phyloP scores from a whole-genome alignment of 495 filamentous ascomycete genomes.

The Neurospora sp. region DNA sequence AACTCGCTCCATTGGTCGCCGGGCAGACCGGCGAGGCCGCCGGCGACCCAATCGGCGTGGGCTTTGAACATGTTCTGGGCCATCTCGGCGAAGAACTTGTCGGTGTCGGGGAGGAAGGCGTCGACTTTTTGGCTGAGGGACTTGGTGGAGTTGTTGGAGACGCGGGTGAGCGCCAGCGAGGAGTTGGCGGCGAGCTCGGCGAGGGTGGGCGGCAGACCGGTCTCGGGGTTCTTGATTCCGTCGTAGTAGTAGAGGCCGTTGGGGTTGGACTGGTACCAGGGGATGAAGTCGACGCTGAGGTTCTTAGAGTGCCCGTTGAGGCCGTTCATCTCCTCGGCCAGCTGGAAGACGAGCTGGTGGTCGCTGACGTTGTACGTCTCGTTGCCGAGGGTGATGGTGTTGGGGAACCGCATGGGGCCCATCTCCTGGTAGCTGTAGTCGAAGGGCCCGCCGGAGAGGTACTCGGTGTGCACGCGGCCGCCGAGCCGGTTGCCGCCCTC shows the following conservation, averaged over 20 bases:
- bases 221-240: conserved; percentile 36
- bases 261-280: conserved; percentile 44
- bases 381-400: conserved; percentile 40
- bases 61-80: conserved; percentile 54
- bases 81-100: conserved; percentile 30
- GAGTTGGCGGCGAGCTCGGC: conserved; percentile 33
- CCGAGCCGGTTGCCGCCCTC: conserved; percentile 29
- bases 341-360: conserved; percentile 54
- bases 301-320: conserved; percentile 42
- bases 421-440: conserved; percentile 69
- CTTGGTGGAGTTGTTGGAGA: conserved; percentile 26
- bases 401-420: conserved; percentile 60
- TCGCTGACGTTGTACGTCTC: conserved; percentile 46
- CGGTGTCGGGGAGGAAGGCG: conserved; percentile 10
- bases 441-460: conserved; percentile 48
- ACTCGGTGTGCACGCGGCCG: conserved; percentile 52
- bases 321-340: conserved; percentile 47
- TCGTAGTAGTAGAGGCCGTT: conserved; percentile 43
- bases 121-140: conserved; percentile 27
- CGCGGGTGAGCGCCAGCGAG: conserved; percentile 24
- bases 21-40: conserved; percentile 25
- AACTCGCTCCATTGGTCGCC: conserved; percentile 50
- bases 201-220: conserved; percentile 29
- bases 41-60: conserved; percentile 40
- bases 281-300: conserved; percentile 54